A percentile compares a stretch with the other conserved stretches of the same genome.
Evolutionary conservation across 1,139 yeast species (phyloP).

Genomic region (Sugiyamaella sp.): DNA sequence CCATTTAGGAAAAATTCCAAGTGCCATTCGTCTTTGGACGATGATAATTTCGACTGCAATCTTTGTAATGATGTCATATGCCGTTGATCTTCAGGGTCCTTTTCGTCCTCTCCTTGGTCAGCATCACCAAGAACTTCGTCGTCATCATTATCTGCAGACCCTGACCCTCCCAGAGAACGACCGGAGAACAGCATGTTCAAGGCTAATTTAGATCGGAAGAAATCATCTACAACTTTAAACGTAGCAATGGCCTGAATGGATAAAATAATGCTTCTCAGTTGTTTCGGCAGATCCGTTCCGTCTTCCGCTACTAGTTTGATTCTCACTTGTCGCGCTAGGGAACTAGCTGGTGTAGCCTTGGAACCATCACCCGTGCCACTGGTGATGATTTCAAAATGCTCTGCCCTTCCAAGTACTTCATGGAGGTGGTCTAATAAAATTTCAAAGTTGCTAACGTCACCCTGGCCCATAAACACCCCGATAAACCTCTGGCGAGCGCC

Average conservation of each 20-base stretch:
- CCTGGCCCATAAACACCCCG: conserved; percentile 46
- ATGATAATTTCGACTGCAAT: conserved; percentile 8
- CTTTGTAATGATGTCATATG: conserved; percentile 5
- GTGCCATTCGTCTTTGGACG: conserved; percentile 43
- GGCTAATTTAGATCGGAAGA: conserved; percentile 41
- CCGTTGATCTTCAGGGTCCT: conserved; percentile 11
- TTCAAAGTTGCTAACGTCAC: conserved; percentile 37
- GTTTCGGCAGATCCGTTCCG: conserved; percentile 31
- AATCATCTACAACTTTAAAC: conserved; percentile 68
- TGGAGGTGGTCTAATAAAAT: conserved; percentile 61
- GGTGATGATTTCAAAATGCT: conserved; percentile 71
- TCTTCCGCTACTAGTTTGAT: conserved; percentile 52
- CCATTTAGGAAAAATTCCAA: conserved; percentile 67
- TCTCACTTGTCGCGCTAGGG: conserved; percentile 71
- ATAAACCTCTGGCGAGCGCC: conserved; percentile 49
- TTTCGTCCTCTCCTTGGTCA: conserved; percentile 23
- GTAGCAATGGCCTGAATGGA: conserved; percentile 93
- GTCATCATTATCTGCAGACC: conserved; percentile 9
- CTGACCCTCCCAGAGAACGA: conserved; percentile 4
- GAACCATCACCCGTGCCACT: conserved; percentile 47
- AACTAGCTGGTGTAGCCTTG: conserved; percentile 49
- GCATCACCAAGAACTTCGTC: conserved; percentile 27
- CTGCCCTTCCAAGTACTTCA: conserved; percentile 74
- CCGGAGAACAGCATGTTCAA: conserved; percentile 25
- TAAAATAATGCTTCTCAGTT: conserved; percentile 40